These are phyloP conservation scores for Coffea canephora DNA, from an alignment of 257 asterid species.

Conservation along the genomic window DNA sequence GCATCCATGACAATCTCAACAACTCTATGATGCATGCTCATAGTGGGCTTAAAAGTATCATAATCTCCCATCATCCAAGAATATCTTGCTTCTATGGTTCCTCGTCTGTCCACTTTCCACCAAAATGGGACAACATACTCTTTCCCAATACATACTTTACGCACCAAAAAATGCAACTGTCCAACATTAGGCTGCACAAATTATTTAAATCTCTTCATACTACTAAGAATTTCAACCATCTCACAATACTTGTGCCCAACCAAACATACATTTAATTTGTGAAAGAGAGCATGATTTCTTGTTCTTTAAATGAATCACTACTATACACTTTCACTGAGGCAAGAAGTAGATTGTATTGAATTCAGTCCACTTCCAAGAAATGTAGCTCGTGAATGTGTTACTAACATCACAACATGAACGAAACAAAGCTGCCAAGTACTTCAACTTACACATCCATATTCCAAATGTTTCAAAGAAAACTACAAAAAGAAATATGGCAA, in stretches of 20 bases:
- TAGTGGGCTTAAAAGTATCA: neutral
- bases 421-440: neutral
- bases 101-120: neutral
- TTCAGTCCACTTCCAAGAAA: neutral
- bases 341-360: neutral
- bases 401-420: neutral
- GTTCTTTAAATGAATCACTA: neutral
- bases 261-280: neutral
- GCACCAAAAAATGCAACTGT: neutral
- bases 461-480: neutral
- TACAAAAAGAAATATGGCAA: slow-evolving; percentile 6
- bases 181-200: neutral
- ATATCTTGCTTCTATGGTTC: neutral
- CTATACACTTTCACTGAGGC: neutral
- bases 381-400: neutral
- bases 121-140: neutral
- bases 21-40: neutral
- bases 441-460: neutral
- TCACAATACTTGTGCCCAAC: neutral
- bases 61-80: neutral
- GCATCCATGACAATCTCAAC: neutral
- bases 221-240: neutral
- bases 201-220: neutral
- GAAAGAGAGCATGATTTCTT: neutral
- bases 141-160: neutral